Base-by-base conservation (phyloP, 164 flowering plant genomes). In the Magnolia changhungtana region DNA sequence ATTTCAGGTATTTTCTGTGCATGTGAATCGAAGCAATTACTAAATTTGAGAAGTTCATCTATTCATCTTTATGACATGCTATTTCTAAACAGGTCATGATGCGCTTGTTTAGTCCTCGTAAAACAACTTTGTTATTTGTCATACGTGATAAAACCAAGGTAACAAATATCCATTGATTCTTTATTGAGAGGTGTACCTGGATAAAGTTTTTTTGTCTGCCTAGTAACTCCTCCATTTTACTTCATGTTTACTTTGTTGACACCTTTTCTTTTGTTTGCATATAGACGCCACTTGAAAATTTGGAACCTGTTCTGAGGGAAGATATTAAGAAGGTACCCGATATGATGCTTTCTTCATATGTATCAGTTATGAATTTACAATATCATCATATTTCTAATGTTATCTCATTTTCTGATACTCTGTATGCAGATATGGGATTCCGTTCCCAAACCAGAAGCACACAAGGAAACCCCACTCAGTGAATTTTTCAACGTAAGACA, bases 31-130 rank as follows among this genome's bases (percentile, higher is more conserved):
- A 50, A 73, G 27, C 64, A 63, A 10, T 50, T 64, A 65, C 24
- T 65, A 23, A 59, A 19, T 73, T 8, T 61, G n/a, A 52, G 31
- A 45, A 49, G 51, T 29, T 75, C 72, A 21, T 63, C 50, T 74
- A n/a, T 70, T 78, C 14, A 76, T 64, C 29, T 16, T 72, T 66
- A 67, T 72, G 45, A 31, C 24, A 29, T 50, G 37, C 20, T 73
- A 21, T 72, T 63, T 86, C 67, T 31, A 77, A 20, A 71, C 87
- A 96, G 99, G 99, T 91, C 71, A 96, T 96, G 99, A 89, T 94
- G 98, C 86, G 99, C 63, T 88, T 96, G 78, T 96, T 94, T 79
- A 94, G 98, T 79, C 99, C 99, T 2, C 99, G 99, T 24, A 94
- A 88, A 87, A 92, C 98, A 76, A 96, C 99, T 45, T 83, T 96